phyloP scores from a whole-genome alignment of 805 yeast genomes.

The Metschnikowia shivogae region DNA sequence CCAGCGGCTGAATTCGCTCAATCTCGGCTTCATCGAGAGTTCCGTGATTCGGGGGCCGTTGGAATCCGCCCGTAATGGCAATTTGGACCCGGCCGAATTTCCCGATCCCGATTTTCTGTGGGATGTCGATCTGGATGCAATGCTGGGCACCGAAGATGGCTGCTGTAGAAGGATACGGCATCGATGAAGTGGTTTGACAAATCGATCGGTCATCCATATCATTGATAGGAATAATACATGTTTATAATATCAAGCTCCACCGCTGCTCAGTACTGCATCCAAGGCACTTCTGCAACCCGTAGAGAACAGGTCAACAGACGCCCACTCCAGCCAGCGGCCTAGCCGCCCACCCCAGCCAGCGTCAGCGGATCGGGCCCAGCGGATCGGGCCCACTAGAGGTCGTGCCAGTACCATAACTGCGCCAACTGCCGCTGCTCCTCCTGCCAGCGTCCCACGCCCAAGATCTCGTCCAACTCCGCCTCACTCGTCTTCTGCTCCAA shows the following conservation, averaged over 20 bases:
- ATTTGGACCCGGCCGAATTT: conserved; percentile 4
- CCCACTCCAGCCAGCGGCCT: no score
- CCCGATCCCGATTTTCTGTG: neutral
- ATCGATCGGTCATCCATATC: no score
- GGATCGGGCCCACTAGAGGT: neutral
- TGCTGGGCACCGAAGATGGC: no score
- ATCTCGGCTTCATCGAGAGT: conserved; percentile 31
- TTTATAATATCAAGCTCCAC: no score
- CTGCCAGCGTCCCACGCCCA: conserved; percentile 31
- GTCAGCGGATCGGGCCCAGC: no score
- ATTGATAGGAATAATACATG: no score
- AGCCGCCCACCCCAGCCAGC: no score
- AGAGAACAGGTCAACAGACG: no score
- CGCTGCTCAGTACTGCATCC: no score
- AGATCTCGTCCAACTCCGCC: conserved; percentile 13
- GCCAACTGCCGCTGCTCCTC: conserved; percentile 22
- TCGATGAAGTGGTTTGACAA: no score
- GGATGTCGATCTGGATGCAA: neutral
- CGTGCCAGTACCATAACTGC: conserved; percentile 26
- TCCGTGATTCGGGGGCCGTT: conserved; percentile 25
- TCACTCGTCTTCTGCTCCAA: conserved; percentile 28
- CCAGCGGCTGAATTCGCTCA: conserved; percentile 30
- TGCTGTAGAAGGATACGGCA: no score
- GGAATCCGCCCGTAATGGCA: conserved; percentile 25
- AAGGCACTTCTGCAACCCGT: no score